Percentiles rank a stretch among this genome's conserved stretches.
phyloP scores from a whole-genome alignment of 768 basidiomycete genomes.

The Agrocybe praecox region DNA sequence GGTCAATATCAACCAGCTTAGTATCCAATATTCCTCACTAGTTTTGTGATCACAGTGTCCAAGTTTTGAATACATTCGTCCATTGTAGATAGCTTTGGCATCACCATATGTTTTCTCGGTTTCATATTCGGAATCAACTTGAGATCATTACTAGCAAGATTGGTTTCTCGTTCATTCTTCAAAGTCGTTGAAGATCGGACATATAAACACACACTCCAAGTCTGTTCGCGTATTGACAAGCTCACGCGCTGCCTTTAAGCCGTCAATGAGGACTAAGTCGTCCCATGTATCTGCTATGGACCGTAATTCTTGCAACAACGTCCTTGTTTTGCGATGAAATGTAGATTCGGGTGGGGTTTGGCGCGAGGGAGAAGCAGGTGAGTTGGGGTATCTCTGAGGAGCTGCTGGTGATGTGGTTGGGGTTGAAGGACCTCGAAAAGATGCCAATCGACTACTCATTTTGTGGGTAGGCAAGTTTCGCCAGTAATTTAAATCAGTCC shows the following conservation, averaged over 20 bases:
- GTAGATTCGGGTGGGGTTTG: constrained; percentile 65
- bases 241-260: constrained; percentile 70
- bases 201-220: constrained; percentile 63
- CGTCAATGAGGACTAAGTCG: constrained; percentile 78
- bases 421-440: constrained; percentile 80
- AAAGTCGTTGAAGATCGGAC: not conserved
- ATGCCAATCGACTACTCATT: constrained; percentile 58
- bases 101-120: constrained; percentile 61
- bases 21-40: constrained; percentile 47
- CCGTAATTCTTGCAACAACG: constrained; percentile 68
- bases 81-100: constrained; percentile 69
- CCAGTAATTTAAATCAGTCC: not conserved
- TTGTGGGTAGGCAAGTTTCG: not conserved
- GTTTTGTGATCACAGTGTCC: constrained; percentile 59
- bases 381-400: constrained; percentile 36
- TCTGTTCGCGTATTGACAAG: constrained; percentile 82
- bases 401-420: constrained; percentile 72
- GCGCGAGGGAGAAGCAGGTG: constrained; percentile 50
- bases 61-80: constrained; percentile 64
- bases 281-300: constrained; percentile 76
- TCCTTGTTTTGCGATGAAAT: constrained; percentile 76
- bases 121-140: constrained; percentile 54
- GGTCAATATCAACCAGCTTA: not conserved
- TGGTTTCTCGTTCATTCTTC: constrained; percentile 2
- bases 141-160: constrained; percentile 59